These are phyloP conservation scores for Mikania micrantha DNA, from an alignment of 129 eudicot species.

Conservation along the genomic window DNA sequence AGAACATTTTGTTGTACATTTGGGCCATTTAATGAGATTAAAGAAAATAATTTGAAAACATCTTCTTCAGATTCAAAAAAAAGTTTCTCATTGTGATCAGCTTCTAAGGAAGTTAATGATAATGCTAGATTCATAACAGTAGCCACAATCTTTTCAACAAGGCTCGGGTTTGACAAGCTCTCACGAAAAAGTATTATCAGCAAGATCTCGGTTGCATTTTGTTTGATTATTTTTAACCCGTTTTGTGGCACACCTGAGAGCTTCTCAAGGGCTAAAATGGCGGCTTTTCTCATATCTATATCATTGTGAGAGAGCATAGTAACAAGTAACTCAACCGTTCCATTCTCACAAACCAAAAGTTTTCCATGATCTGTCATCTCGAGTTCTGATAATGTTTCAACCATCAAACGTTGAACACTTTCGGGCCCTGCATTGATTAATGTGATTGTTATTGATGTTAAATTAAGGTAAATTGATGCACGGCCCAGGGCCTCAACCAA, in stretches of 20 bases:
- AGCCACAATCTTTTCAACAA: slow-evolving; percentile 35
- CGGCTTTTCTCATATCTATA: slow-evolving; percentile 33
- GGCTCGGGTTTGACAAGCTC: slow-evolving; percentile 39
- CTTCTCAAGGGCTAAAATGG: slow-evolving; percentile 37
- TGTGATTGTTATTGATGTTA: not conserved
- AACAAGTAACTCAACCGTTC: slow-evolving; percentile 40
- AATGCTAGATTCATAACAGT: slow-evolving; percentile 42
- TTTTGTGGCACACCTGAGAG: slow-evolving; percentile 44
- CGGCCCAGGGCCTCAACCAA: not conserved
- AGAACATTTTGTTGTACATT: slow-evolving; percentile 45
- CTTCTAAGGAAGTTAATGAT: slow-evolving; percentile 18
- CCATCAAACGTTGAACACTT: slow-evolving; percentile 31
- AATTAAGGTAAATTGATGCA: not conserved
- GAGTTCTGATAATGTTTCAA: slow-evolving; percentile 41
- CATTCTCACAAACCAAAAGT: slow-evolving; percentile 27
- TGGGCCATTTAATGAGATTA: slow-evolving; percentile 38
- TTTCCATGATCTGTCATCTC: slow-evolving; percentile 47
- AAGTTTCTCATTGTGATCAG: slow-evolving; percentile 1
- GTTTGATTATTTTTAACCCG: slow-evolving; percentile 36
- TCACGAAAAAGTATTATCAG: slow-evolving; percentile 49
- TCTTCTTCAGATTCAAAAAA: slow-evolving; percentile 46
- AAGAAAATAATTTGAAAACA: slow-evolving; percentile 46
- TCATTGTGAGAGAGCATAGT: slow-evolving; percentile 30
- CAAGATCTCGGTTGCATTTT: slow-evolving; percentile 30
- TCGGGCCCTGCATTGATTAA: slow-evolving; percentile 32